Conservation (phyloP, 441 rosid genomes). For the Pelargonium australe region DNA sequence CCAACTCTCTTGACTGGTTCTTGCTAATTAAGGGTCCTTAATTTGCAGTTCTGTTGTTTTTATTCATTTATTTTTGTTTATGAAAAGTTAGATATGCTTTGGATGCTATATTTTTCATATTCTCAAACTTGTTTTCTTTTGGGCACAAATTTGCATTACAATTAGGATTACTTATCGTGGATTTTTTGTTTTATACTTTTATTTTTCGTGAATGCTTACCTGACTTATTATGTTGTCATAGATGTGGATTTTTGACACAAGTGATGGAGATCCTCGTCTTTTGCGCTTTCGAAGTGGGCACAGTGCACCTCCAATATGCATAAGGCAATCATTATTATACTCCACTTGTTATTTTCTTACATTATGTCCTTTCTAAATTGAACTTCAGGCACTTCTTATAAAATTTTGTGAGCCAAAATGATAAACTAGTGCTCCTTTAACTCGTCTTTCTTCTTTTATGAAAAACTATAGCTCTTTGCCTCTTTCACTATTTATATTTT, state of each 20-base stretch:
- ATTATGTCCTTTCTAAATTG: background rate
- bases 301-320: conserved; percentile 95
- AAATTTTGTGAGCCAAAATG: background rate
- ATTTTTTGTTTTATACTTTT: background rate
- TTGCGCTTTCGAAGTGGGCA: conserved; percentile 96
- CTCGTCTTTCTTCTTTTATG: conserved; percentile 1
- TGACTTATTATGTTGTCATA: conserved; percentile 17
- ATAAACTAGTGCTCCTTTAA: background rate
- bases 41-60: background rate
- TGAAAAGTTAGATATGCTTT: background rate
- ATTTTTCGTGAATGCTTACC: background rate
- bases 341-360: background rate
- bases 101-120: background rate
- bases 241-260: conserved; percentile 98
- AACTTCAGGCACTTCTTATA: background rate
- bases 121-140: background rate
- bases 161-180: background rate
- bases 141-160: background rate
- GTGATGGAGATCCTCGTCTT: conserved; percentile 91
- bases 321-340: conserved; percentile 44
- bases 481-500: background rate
- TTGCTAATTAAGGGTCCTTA: background rate
- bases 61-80: too few species aligned
- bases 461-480: background rate
- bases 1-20: background rate